Evolutionary conservation across 371 early-diverging fungal species (phyloP), one percentile per base, ranked within the genome.

Genomic region (Rhizopus sp.): DNA sequence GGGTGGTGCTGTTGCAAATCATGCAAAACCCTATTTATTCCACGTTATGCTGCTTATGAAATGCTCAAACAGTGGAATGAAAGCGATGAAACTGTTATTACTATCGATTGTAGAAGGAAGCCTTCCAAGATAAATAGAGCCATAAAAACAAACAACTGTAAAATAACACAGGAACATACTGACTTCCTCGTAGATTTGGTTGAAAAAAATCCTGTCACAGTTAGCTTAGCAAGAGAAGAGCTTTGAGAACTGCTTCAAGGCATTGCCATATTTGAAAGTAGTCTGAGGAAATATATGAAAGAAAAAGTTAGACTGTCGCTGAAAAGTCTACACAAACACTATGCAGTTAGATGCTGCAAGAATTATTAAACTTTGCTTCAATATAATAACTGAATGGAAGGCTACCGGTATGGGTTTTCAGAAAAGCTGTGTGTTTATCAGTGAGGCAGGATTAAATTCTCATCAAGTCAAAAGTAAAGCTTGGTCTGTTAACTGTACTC

Each of bases 321-420:
- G 49, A 31, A 49, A 49, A 49, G 33, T 10, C 2, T 13, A 32
- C 31, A 32, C 49, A 31, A 9, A 49, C 33, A 49, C 49, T 49
- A 49, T 33, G 42, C 1, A 53, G 54, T 30, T 13, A 55, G 23
- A 35, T 46, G 34, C 46, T 46, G 31, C 40, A 55, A 45, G 15
- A 46, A 55, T 30, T 46, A 32, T 45, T 44, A 35, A 55, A 34
- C 55, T 33, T 55, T 23, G 45, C 8, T 44, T 55, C 37, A 44
- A 46, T 35, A 34, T 52, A 52, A 52, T 40, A 52, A 55, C 35
- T 34, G 46, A 34, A 55, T 55, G 37, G 55, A 55, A 55, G 35
- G 34, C 16, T 34, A 37, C 8, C 16, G 37, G 55, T 34, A 30
- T 55, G 17, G 33, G 31, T 34, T 55, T 55, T 46, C 46, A 55